These are phyloP conservation scores for Diddensiella transvaalensis DNA, from an alignment of 805 yeast genomes.

Conservation along the genomic window DNA sequence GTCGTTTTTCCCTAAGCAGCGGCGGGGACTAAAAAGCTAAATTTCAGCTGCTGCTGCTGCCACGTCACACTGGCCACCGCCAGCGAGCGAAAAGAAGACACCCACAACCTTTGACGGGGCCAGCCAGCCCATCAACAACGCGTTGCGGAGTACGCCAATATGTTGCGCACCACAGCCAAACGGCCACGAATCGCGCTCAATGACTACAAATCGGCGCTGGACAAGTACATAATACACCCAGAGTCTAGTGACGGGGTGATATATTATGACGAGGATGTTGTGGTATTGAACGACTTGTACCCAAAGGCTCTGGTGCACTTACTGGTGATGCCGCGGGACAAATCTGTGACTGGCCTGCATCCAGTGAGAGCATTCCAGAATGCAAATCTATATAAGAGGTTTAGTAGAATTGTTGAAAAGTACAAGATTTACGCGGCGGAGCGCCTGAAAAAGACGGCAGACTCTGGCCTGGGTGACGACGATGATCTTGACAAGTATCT, in stretches of 20 bases:
- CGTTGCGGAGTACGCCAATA: no score
- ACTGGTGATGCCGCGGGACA: conserved; percentile 55
- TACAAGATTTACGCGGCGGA: conserved; percentile 35
- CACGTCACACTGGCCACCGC: not conserved
- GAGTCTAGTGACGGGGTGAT: conserved; percentile 39
- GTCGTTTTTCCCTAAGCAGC: no score
- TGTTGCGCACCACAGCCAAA: no score
- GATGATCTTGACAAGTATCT: conserved; percentile 4
- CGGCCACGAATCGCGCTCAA: not conserved
- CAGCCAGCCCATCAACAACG: no score
- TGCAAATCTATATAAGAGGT: conserved; percentile 31
- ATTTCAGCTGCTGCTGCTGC: not conserved
- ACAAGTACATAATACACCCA: conserved; percentile 48
- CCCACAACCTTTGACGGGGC: no score
- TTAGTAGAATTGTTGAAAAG: conserved; percentile 37
- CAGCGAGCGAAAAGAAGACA: no score
- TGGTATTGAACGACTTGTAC: conserved; percentile 55
- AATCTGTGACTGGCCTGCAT: conserved; percentile 39
- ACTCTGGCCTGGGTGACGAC: not conserved
- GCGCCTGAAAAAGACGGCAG: conserved; percentile 30
- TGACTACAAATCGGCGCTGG: conserved; percentile 31
- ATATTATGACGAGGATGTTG: conserved; percentile 48
- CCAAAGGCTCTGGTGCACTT: conserved; percentile 64
- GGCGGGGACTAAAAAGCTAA: not conserved
- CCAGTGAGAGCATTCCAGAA: conserved; percentile 50